A percentile compares a stretch with the other conserved stretches of the same genome.
Evolutionary conservation across 1,284 basidiomycete genomes (phyloP).

Genomic region (Microbotryum saponariae): DNA sequence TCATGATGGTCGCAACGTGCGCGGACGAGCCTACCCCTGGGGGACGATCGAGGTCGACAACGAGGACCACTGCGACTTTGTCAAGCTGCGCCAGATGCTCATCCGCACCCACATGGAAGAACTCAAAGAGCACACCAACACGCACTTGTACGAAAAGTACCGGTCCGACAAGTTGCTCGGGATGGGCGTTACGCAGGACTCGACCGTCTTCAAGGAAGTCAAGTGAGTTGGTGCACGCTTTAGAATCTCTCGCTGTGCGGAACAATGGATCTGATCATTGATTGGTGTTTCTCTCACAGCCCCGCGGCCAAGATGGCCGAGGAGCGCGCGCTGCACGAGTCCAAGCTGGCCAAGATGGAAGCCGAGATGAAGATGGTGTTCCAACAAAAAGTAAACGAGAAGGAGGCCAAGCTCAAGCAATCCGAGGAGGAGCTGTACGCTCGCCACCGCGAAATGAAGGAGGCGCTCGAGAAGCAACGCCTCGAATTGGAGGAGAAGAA

Average conservation of each 20-base stretch:
- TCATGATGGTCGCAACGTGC: constrained; percentile 77
- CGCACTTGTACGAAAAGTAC: constrained; percentile 91
- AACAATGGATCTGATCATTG: background rate
- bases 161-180: constrained; percentile 84
- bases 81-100: constrained; percentile 96
- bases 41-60: constrained; percentile 97
- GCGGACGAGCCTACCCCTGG: constrained; percentile 92
- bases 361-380: constrained; percentile 73
- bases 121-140: constrained; percentile 86
- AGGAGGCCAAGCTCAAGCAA: constrained; percentile 95
- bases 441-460: constrained; percentile 97
- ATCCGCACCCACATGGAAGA: constrained; percentile 98
- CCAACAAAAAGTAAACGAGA: constrained; percentile 98
- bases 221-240: constrained; percentile 57
- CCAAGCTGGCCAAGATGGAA: constrained; percentile 97
- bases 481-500: constrained; percentile 96
- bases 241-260: too few relatives aligned
- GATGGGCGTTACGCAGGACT: constrained; percentile 95
- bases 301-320: constrained; percentile 91
- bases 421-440: constrained; percentile 96
- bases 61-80: constrained; percentile 95
- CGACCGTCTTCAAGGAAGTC: constrained; percentile 94
- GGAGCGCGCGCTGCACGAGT: constrained; percentile 61
- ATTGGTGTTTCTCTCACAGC: constrained; percentile 46
- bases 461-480: constrained; percentile 93